phyloP scores from a whole-genome alignment of 345 rosid species.

The Eucalyptus cladocalyx region DNA sequence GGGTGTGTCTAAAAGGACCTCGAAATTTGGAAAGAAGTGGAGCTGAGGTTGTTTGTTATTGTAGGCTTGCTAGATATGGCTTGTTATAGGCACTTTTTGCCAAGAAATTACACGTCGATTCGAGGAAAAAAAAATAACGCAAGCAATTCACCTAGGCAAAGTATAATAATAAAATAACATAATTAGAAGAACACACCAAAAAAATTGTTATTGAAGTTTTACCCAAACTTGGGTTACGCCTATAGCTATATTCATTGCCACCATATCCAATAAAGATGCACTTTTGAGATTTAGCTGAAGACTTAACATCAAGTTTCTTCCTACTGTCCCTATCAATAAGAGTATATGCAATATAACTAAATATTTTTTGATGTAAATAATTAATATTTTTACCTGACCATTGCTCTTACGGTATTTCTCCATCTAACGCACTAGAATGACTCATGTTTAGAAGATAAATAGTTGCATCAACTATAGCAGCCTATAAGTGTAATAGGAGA shows the following conservation, averaged over 20 bases:
- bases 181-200: rapidly evolving
- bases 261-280: not conserved
- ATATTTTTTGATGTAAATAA: too few species aligned
- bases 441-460: not conserved
- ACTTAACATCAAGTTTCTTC: not conserved
- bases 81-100: too few species aligned
- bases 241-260: rapidly evolving
- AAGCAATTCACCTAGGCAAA: too few species aligned
- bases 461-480: too few species aligned
- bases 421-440: not conserved
- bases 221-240: rapidly evolving
- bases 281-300: not conserved
- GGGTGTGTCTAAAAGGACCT: not conserved
- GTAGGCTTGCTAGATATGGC: too few species aligned
- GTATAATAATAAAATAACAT: too few species aligned
- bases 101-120: too few species aligned
- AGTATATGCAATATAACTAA: too few species aligned
- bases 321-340: not conserved
- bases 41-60: too few species aligned
- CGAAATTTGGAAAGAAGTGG: too few species aligned
- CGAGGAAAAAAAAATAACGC: rapidly evolving
- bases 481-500: not conserved
- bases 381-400: too few species aligned
- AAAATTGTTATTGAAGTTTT: too few species aligned
- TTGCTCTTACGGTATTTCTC: rapidly evolving